Percentiles rank a stretch among this genome's conserved stretches.
phyloP scores from a whole-genome alignment of 2,329 filamentous ascomycete species.

The Fusarium sulawesiense region DNA sequence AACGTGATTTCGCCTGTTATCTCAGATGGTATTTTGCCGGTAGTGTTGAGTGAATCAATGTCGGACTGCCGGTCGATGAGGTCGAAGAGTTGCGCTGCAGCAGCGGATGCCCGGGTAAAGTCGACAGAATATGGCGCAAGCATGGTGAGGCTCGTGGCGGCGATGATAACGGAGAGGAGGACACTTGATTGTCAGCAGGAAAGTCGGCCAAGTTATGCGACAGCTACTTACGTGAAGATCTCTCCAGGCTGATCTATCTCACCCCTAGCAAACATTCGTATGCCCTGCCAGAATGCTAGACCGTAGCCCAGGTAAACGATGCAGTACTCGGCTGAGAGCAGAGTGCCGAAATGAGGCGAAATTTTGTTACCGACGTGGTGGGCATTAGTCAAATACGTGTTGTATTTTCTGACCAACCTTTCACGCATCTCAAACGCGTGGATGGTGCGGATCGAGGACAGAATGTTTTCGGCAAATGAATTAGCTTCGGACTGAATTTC shows the following conservation, averaged over 20 bases:
- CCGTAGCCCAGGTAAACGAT: slow-evolving; percentile 57
- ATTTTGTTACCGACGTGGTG: slow-evolving; percentile 53
- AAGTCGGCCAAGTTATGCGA: too few species aligned
- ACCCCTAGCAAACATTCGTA: slow-evolving; percentile 52
- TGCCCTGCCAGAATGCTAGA: slow-evolving; percentile 59
- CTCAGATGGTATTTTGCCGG: not conserved
- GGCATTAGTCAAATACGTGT: slow-evolving; percentile 52
- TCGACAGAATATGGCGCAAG: not conserved
- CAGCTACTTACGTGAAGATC: slow-evolving; percentile 50
- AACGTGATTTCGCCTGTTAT: not conserved
- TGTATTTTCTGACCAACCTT: slow-evolving; percentile 54
- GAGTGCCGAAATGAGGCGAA: slow-evolving; percentile 51
- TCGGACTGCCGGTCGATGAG: not conserved
- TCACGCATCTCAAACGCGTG: slow-evolving; percentile 57
- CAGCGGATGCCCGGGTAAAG: not conserved
- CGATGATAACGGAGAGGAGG: not conserved
- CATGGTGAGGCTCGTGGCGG: not conserved
- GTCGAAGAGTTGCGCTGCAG: slow-evolving; percentile 47
- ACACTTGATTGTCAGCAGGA: slow-evolving; percentile 34
- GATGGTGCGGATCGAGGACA: slow-evolving; percentile 54
- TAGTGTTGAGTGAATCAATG: not conserved
- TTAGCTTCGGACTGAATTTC: slow-evolving; percentile 50
- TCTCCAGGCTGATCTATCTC: slow-evolving; percentile 53
- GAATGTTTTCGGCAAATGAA: slow-evolving; percentile 51
- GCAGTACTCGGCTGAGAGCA: slow-evolving; percentile 55